phyloP scores from a whole-genome alignment of 2,329 filamentous ascomycete genomes.

The Arthrobotrys sinensis region DNA sequence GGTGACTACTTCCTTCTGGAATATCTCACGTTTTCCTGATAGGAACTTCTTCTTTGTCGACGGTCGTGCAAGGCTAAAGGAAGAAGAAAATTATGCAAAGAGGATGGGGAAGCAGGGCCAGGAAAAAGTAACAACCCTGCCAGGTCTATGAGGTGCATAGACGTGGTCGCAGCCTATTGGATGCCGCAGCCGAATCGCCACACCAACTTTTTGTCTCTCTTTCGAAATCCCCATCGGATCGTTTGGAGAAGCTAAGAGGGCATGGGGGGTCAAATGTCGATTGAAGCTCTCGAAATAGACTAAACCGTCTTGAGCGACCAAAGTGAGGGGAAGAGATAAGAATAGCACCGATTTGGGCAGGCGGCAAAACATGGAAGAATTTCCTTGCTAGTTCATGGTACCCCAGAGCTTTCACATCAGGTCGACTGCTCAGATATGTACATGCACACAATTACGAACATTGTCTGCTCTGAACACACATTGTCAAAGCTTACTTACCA shows the following conservation, averaged over 20 bases:
- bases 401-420: conserved; percentile 35
- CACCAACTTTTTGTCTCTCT: conserved; percentile 30
- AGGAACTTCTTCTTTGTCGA: conserved; percentile 41
- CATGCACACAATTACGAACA: neutral
- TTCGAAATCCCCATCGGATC: conserved; percentile 53
- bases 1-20: conserved; percentile 54
- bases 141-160: conserved; percentile 58
- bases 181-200: conserved; percentile 52
- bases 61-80: conserved; percentile 43
- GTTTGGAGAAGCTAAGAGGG: conserved; percentile 40
- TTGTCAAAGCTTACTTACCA: conserved; percentile 32
- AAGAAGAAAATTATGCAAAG: conserved; percentile 51
- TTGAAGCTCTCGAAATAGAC: conserved; percentile 37
- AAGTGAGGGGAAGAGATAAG: conserved; percentile 56
- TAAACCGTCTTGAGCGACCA: conserved; percentile 44
- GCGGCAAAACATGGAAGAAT: conserved; percentile 59
- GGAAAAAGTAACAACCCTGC: conserved; percentile 60
- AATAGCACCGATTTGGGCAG: conserved; percentile 58
- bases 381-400: conserved; percentile 57
- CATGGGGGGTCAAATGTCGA: conserved; percentile 51
- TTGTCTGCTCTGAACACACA: conserved; percentile 8
- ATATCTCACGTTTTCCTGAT: conserved; percentile 34
- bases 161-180: conserved; percentile 61
- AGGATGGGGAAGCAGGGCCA: conserved; percentile 39
- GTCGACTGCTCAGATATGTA: neutral